A percentile compares a stretch with the other conserved stretches of the same genome.
Evolutionary conservation across 2,329 filamentous ascomycete genomes (phyloP).

Genomic region (Trichoderma oligosporum): DNA sequence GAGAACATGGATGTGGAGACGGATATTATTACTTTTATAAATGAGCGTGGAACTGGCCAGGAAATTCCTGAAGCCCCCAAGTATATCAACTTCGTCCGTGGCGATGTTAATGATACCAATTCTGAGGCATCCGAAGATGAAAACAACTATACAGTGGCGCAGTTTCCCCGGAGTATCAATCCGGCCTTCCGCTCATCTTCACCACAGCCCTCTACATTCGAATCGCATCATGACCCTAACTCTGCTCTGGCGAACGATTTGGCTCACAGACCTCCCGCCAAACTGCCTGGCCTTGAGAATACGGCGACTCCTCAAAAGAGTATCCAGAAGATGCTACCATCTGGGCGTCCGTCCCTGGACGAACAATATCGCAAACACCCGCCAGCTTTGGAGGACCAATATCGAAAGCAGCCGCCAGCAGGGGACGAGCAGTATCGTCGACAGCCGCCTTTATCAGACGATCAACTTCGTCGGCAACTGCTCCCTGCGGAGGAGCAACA

Average conservation of each 20-base stretch:
- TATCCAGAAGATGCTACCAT: conserved; percentile 19
- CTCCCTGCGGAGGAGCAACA: conserved; percentile 5
- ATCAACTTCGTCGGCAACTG: not conserved
- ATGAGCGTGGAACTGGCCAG: conserved; percentile 83
- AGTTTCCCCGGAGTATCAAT: conserved; percentile 93
- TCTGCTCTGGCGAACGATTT: conserved; percentile 68
- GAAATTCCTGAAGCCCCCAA: conserved; percentile 96
- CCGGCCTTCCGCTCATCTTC: conserved; percentile 94
- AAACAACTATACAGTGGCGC: conserved; percentile 79
- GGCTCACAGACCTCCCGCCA: conserved; percentile 51
- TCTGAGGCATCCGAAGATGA: conserved; percentile 85
- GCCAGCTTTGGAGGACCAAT: conserved; percentile 1
- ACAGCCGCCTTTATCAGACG: conserved; percentile 12
- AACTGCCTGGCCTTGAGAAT: conserved; percentile 47
- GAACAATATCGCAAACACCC: conserved; percentile 24
- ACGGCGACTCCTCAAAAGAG: conserved; percentile 51
- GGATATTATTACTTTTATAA: conserved; percentile 87
- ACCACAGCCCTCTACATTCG: conserved; percentile 87
- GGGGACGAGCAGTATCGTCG: conserved; percentile 22
- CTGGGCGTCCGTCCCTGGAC: conserved; percentile 21
- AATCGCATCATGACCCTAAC: conserved; percentile 86
- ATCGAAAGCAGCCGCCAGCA: conserved; percentile 15
- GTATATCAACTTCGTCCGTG: conserved; percentile 98
- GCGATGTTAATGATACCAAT: conserved; percentile 73
- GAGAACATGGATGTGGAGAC: conserved; percentile 97